Conservation (phyloP, 148 eudicot genomes). For the Spergularia bocconei region DNA sequence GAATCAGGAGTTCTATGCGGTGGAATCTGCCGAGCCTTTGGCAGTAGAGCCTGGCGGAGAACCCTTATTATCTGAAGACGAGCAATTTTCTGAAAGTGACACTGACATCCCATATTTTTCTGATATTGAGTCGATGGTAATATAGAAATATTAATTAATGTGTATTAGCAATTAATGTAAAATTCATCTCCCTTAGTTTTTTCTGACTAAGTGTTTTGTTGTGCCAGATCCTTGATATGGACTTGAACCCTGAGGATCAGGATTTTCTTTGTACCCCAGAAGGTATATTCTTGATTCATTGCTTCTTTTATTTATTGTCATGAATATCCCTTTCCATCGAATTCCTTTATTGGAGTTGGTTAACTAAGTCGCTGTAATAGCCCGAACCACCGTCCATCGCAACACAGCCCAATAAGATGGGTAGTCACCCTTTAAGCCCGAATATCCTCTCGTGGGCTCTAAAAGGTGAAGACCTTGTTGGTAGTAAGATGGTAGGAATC, state of each 20-base stretch:
- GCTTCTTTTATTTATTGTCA: neutral
- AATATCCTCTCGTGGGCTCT: no score
- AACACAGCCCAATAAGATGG: no score
- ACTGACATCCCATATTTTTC: slow-evolving; percentile 42
- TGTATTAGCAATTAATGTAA: neutral
- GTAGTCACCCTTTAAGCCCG: no score
- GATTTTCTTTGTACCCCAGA: slow-evolving; percentile 37
- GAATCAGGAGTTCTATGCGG: slow-evolving; percentile 22
- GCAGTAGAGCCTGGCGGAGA: slow-evolving; percentile 27
- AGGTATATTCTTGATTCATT: slow-evolving; percentile 36
- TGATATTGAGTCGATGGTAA: slow-evolving; percentile 47
- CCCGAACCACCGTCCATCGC: no score
- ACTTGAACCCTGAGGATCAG: slow-evolving; percentile 63
- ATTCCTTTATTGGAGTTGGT: neutral
- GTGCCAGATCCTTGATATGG: slow-evolving; percentile 85
- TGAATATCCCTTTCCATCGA: neutral
- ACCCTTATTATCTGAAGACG: slow-evolving; percentile 30
- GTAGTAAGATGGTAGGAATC: no score
- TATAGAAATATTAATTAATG: neutral
- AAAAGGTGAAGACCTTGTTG: no score
- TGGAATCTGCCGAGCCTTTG: slow-evolving; percentile 27
- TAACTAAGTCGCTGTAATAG: neutral
- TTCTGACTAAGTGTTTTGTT: slow-evolving; percentile 22
- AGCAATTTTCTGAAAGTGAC: slow-evolving; percentile 38
- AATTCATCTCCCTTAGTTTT: neutral